Conservation (phyloP, 805 yeast genomes). For the Yarrowia sp. region DNA sequence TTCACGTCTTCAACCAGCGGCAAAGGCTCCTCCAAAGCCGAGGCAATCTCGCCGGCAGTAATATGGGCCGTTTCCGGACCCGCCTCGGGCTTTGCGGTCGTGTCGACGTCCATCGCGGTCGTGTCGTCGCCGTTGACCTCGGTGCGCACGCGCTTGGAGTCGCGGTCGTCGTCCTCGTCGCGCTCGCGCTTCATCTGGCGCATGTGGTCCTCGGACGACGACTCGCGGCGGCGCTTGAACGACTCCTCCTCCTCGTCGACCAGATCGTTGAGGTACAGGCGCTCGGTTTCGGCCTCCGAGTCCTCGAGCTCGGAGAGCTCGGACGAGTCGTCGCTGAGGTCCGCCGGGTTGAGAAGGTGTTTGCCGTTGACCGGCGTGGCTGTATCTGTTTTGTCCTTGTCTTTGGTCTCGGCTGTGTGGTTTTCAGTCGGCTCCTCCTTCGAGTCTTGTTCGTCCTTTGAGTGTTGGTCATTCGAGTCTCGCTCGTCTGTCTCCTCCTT, state of each 20-base stretch:
- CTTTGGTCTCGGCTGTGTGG: too few species aligned
- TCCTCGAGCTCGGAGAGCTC: constrained; percentile 48
- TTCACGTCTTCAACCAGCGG: background rate
- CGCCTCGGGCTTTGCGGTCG: background rate
- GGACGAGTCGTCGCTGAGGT: constrained; percentile 37
- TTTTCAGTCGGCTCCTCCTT: too few species aligned
- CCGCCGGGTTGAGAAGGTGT: constrained; percentile 16
- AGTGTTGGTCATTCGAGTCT: too few species aligned
- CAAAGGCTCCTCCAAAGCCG: background rate
- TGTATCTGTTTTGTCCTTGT: too few species aligned
- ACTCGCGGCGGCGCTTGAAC: constrained; percentile 23
- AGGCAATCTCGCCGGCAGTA: background rate
- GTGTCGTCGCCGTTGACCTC: constrained; percentile 29
- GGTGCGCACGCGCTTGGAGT: constrained; percentile 25
- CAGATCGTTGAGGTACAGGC: constrained; percentile 58
- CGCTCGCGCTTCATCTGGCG: constrained; percentile 27
- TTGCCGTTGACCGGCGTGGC: too few species aligned
- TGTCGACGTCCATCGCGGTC: background rate
- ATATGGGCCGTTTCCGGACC: background rate
- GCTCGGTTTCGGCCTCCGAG: constrained; percentile 91
- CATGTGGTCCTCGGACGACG: constrained; percentile 21
- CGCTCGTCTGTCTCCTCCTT: too few species aligned
- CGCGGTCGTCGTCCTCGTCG: constrained; percentile 29
- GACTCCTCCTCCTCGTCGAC: constrained; percentile 36
- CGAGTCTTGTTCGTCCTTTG: too few species aligned